Evolutionary conservation across 2,329 filamentous ascomycete genomes (phyloP).

Genomic region (Diaporthe sp.): DNA sequence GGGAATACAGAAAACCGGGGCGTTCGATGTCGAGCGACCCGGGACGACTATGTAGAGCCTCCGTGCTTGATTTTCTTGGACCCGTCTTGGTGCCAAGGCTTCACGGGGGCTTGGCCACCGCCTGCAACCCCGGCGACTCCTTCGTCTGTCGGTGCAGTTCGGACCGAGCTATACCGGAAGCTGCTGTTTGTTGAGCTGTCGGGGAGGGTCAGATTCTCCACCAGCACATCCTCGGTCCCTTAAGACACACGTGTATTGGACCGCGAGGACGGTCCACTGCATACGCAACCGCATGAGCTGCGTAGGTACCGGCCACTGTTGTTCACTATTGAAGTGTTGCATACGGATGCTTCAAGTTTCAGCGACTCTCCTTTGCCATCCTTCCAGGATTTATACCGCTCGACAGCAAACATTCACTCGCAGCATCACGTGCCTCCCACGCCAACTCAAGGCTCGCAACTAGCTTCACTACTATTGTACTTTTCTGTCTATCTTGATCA

Average conservation of each 20-base stretch:
- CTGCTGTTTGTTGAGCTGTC: conserved; percentile 10
- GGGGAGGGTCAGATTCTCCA: conserved; percentile 38
- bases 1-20: conserved; percentile 26
- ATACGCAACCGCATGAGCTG: background rate
- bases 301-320: conserved; percentile 4
- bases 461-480: background rate
- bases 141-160: conserved; percentile 37
- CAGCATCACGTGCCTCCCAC: conserved; percentile 1
- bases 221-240: conserved; percentile 26
- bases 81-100: conserved; percentile 31
- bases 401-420: background rate
- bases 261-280: background rate
- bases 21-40: conserved; percentile 17
- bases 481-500: background rate
- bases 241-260: conserved; percentile 10
- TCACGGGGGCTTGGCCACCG: conserved; percentile 23
- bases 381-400: background rate
- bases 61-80: conserved; percentile 31
- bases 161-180: conserved; percentile 38
- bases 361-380: background rate
- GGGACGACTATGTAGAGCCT: conserved; percentile 8
- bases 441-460: background rate
- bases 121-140: background rate
- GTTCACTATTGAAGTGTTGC: background rate
- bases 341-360: background rate